Evolutionary conservation across 805 yeast genomes (phyloP).

Genomic region (Candida tibetensis): DNA sequence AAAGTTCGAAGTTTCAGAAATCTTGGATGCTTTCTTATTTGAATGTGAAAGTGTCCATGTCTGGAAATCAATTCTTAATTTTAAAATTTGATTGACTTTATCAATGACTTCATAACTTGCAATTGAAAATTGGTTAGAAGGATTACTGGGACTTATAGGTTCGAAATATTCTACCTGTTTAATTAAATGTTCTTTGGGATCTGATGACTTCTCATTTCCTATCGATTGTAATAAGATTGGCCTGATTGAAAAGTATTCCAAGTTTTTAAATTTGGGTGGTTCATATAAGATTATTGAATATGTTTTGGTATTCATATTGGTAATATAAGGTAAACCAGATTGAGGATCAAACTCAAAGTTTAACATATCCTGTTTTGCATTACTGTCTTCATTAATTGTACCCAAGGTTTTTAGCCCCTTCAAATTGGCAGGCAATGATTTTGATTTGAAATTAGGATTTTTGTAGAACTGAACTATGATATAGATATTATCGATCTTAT

Average conservation of each 20-base stretch:
- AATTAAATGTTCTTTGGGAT: conserved; percentile 16
- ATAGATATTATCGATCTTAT: conserved; percentile 18
- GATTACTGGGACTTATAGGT: conserved; percentile 4
- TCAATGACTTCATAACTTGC: conserved; percentile 31
- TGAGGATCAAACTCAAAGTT: conserved; percentile 1
- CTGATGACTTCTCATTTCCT: conserved; percentile 13
- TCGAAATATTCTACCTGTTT: conserved; percentile 18
- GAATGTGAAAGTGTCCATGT: not conserved
- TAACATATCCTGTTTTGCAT: not conserved
- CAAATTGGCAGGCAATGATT: conserved; percentile 2
- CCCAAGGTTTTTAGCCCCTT: conserved; percentile 4
- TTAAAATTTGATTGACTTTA: conserved; percentile 30
- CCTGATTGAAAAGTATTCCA: conserved; percentile 75
- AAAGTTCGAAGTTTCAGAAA: not conserved
- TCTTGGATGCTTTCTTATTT: too few relatives aligned
- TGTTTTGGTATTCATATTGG: not conserved
- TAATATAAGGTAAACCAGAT: conserved; percentile 4
- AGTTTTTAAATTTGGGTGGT: conserved; percentile 65
- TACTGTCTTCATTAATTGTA: not conserved
- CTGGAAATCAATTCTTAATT: conserved; percentile 11
- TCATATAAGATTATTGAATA: conserved; percentile 44
- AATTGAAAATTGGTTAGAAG: conserved; percentile 21
- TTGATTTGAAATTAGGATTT: not conserved
- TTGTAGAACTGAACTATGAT: conserved; percentile 5
- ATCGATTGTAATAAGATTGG: conserved; percentile 67